Evolutionary conservation across 179 eudicot genomes (phyloP).

Genomic region (Silene coronaria): DNA sequence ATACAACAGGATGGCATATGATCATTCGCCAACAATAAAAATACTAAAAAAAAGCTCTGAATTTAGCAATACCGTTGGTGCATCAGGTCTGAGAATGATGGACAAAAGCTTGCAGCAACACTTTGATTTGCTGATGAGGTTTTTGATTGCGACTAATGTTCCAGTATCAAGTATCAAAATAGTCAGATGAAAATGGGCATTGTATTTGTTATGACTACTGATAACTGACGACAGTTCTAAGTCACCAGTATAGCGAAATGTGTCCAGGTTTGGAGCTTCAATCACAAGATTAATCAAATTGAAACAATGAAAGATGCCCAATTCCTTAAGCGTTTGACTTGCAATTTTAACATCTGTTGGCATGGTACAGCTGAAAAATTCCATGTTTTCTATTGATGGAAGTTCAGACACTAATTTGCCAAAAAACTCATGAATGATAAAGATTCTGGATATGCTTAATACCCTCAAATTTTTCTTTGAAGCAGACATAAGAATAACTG

Average conservation of each 20-base stretch:
- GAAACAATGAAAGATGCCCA: neutral
- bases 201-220: neutral
- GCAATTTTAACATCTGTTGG: neutral
- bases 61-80: no score
- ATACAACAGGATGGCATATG: no score
- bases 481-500: neutral
- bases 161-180: neutral
- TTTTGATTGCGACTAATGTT: neutral
- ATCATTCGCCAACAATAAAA: no score
- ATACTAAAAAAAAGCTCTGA: no score
- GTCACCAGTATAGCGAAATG: neutral
- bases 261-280: neutral
- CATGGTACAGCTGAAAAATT: neutral
- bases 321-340: neutral
- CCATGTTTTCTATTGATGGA: neutral
- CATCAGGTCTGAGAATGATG: neutral
- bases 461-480: neutral
- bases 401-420: conserved; percentile 10
- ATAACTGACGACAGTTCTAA: neutral
- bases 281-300: neutral
- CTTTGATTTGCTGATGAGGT: neutral
- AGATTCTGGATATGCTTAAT: no score
- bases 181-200: neutral
- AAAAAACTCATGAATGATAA: no score
- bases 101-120: conserved; percentile 3